Base-by-base conservation (phyloP, 73 alveolate genomes). In the Paramecium bursaria region DNA sequence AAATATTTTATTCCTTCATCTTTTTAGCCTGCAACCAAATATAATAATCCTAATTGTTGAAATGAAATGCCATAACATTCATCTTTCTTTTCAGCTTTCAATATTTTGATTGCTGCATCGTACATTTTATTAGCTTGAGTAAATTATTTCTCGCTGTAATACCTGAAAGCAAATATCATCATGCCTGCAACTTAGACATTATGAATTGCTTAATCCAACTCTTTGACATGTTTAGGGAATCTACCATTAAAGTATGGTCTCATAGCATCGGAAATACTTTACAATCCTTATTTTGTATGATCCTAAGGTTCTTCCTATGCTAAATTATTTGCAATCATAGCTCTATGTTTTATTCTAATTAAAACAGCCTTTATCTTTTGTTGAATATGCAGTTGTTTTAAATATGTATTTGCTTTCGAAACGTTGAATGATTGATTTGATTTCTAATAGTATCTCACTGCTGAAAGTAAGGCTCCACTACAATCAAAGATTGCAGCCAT, bases 41-140 rank as follows among this genome's bases (percentile, higher is more conserved):
- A 31, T 39, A 31, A 39, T 67, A 30, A 22, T 0, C 82, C 82
- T 2, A 35, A 25, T 4, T 67, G 33, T 42, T 67, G 60, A 0
- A 67, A 25, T 39, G 19, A 21, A 15, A 25, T 26, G 44, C 82
- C 82, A 67, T 67, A 67, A 67, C 82, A 67, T 39, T 67, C 82
- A 67, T 67, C 82, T 21, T 67, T 67, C 27, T 67, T 25, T 3
- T 21, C 44, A 21, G 49, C 3, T 35, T 26, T 10, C 33, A 39
- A 67, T 17, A 25, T 5, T 39, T 67, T 42, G 22, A 25, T 42
- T 15, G 44, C 44, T 11, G 33, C 55, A 39, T 39, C 19, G 44
- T 33, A 35, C 44, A 35, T 1, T 39, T 67, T 17, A 5, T 13
- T 25, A 17, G 60, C 82, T 5, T 14, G 22, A 21, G 33, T 3